A percentile compares a stretch with the other conserved stretches of the same genome.
phyloP scores from a whole-genome alignment of 345 rosid genomes.

The Corchorus olitorius region DNA sequence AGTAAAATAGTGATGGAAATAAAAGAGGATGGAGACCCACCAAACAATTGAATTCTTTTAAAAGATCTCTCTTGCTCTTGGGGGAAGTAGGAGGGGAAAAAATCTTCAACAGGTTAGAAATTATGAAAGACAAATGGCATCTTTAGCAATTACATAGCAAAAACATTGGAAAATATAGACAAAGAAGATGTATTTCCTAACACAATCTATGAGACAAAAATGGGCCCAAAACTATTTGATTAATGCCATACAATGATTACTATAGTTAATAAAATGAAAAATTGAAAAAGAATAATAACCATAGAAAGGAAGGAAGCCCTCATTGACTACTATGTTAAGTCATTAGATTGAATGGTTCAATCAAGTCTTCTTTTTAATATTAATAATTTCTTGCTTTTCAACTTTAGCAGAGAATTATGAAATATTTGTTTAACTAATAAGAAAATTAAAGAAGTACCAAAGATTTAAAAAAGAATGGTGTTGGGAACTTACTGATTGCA shows the following conservation, averaged over 20 bases:
- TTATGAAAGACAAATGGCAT: constrained; percentile 14
- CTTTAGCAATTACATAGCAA: background rate
- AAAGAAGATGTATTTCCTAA: background rate
- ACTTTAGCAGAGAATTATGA: background rate
- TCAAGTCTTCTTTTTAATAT: background rate
- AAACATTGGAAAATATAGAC: background rate
- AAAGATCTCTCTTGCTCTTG: background rate
- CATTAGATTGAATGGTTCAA: constrained; percentile 3
- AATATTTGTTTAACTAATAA: background rate
- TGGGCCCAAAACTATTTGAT: constrained; percentile 2
- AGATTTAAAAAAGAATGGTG: background rate
- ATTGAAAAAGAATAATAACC: background rate
- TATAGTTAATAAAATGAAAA: background rate
- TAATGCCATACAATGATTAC: background rate
- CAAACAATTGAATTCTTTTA: constrained; percentile 17
- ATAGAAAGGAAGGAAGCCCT: background rate
- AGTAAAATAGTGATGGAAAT: constrained; percentile 10
- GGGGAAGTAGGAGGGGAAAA: background rate
- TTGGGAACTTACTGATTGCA: constrained; percentile 52
- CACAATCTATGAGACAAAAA: background rate
- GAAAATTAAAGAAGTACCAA: background rate
- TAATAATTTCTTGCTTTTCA: background rate
- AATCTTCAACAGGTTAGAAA: constrained; percentile 17
- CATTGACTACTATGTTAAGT: background rate
- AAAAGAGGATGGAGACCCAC: constrained; percentile 28